phyloP scores from a whole-genome alignment of 495 filamentous ascomycete genomes.

The Neurospora sp. region DNA sequence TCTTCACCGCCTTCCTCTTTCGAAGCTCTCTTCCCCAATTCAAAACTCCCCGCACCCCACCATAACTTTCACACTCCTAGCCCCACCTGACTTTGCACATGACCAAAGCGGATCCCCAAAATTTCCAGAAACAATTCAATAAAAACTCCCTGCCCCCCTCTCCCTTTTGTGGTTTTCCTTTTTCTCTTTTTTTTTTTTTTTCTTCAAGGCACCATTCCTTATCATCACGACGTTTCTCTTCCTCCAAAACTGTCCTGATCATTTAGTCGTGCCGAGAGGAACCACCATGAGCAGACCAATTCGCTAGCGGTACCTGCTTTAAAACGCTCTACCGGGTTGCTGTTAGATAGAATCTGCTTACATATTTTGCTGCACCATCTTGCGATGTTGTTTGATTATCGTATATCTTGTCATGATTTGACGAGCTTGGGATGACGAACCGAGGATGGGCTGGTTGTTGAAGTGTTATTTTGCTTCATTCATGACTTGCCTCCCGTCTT shows the following conservation, averaged over 20 bases:
- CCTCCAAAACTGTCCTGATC: conserved; percentile 36
- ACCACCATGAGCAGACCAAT: conserved; percentile 31
- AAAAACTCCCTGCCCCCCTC: background rate
- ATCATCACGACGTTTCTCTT: conserved; percentile 37
- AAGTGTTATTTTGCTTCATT: background rate
- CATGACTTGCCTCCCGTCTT: too few species aligned
- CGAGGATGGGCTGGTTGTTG: background rate
- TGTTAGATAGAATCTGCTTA: conserved; percentile 46
- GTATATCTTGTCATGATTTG: background rate
- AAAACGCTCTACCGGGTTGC: conserved; percentile 29
- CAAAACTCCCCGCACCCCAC: background rate
- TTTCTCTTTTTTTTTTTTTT: conserved; percentile 4
- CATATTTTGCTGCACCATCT: conserved; percentile 12
- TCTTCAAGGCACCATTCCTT: conserved; percentile 41
- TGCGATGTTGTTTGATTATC: background rate
- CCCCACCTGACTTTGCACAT: background rate
- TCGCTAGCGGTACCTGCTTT: conserved; percentile 42
- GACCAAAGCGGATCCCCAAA: background rate
- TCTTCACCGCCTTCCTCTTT: conserved; percentile 2
- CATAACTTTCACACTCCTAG: background rate
- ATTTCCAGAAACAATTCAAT: too few species aligned
- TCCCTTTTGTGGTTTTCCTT: conserved; percentile 3
- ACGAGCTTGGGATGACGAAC: background rate
- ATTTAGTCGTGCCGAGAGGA: conserved; percentile 42
- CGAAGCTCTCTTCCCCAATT: background rate